phyloP scores from a whole-genome alignment of 148 eudicot species.

The Bassia scoparia region DNA sequence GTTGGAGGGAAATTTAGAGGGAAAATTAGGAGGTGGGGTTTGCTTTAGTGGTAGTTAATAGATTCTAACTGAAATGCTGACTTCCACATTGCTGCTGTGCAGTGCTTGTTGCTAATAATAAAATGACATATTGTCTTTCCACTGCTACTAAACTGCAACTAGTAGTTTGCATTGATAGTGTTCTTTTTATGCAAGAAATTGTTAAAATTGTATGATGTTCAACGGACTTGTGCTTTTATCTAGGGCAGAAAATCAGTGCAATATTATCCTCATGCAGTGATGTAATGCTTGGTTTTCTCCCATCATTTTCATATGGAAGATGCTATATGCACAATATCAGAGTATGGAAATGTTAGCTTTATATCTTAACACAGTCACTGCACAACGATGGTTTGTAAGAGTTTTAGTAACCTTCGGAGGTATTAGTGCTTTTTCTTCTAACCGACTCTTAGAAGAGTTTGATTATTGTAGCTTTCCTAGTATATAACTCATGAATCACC shows the following conservation, averaged over 20 bases:
- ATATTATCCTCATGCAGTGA: slow-evolving; percentile 5
- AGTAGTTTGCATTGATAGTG: not conserved
- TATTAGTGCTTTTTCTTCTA: not conserved
- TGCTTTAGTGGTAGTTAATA: too few relatives aligned
- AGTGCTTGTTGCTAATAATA: not conserved
- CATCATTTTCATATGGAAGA: not conserved
- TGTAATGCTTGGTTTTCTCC: not conserved
- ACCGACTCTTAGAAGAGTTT: not conserved
- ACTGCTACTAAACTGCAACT: not conserved
- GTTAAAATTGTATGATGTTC: not conserved
- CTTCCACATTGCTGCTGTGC: not conserved
- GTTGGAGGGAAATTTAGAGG: too few relatives aligned
- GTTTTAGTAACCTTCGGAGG: not conserved
- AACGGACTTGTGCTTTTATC: not conserved
- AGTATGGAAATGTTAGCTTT: not conserved
- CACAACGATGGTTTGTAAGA: not conserved
- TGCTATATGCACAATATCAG: not conserved
- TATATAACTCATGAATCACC: too few relatives aligned
- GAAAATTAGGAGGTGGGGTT: too few relatives aligned
- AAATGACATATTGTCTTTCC: not conserved
- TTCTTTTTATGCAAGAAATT: not conserved
- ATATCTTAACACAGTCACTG: not conserved
- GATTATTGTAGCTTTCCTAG: not conserved
- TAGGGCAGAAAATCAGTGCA: not conserved
- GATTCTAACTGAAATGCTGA: not conserved